Base-by-base conservation (phyloP, 208 protist genomes). In the Leishmania lainsoni region DNA sequence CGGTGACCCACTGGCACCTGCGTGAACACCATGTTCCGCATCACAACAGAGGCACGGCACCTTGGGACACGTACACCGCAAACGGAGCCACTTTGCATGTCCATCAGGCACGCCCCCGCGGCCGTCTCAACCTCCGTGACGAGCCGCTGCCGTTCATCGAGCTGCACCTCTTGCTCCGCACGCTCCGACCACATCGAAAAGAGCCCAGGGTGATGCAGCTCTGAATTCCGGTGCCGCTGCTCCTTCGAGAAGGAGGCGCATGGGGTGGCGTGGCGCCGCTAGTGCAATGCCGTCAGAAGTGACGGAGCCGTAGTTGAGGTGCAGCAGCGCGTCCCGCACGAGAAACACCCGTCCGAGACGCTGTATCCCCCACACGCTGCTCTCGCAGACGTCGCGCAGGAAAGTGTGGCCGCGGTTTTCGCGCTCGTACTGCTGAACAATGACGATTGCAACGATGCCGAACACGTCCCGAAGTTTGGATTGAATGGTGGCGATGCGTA, bases 11-110 rank as follows among this genome's bases (percentile, higher is more conserved):
- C 58, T 26, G 87, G 71, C 35, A 91, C 75, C 45, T 80, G 86
- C 14, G 81, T 88, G 72, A 93, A 83, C 26, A 92, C 76, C 45
- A 93, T 88, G 79, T 92, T 92, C 61, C 88, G 84, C 80, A 84
- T 48, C 32, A 90, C 85, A 75, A 90, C 88, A 8, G 88, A 86
- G n/a, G 84, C 90, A 70, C 73, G 81, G 81, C 85, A 90, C 56
- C 49, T 81, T 17, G 75, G 65, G n/a, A 86, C 77, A 9, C 70
- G 63, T 48, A 65, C 35, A 1, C 52, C 83, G 2, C 35, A 29
- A 63, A 61, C 48, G 22, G 65, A 9, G 0, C 76, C 83, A 48
- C 58, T 51, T 29, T 74, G 83, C 70, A 75, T 72, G 26, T 54
- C 77, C 3, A 6, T 45, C 52, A 80, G 45, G 26, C 82, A 74